Evolutionary conservation across 2,329 filamentous ascomycete species (phyloP), one percentile per base, ranked within the genome.

Genomic region (Apiospora marii): DNA sequence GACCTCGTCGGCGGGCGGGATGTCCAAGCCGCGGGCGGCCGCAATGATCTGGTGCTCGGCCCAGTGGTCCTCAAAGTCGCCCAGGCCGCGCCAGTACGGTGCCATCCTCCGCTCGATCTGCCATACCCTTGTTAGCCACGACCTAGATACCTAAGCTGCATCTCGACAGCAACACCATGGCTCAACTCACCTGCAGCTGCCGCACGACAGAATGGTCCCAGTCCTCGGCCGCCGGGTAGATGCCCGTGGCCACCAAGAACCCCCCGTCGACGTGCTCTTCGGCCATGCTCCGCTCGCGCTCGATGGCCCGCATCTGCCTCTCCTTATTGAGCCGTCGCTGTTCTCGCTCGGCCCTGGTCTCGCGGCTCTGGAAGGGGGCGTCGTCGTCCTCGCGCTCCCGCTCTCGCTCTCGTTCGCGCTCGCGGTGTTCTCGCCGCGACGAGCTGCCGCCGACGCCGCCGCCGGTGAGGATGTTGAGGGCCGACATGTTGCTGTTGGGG

Each of bases 211-310:
- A 85, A 82, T 98, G 98, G 86, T 91, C 97, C 81, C 96, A 99
- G 83, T 99, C 96, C 83, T 99, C 96, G 0, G 91, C 86, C 0
- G 96, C 95, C 30, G 94, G 96, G 80, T 99, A 99, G 69, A 95
- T 94, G 48, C 96, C 96, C 80, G 98, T 90, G 0, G 96, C 99
- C 44, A 99, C 96, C 68, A 99, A 85, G 84, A 92, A 99, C 30
- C 96, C 96, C 27, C 96, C 96, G 82, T 99, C 96, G 3, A 98
- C 93, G 81, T 95, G 91, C 81, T 99, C 96, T 78, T 98, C 95
- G 75, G 88, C 91, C 85, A 98, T 91, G 80, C 96, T 99, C 76
- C 93, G 89, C 82, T 98, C 95, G 68, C 96, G 90, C 81, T 99
- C 96, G 81, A 94, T 94, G 61, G 92, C 84, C 72, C 96, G 88